phyloP scores from a whole-genome alignment of 805 yeast genomes.

The Starmerella stigmatis region DNA sequence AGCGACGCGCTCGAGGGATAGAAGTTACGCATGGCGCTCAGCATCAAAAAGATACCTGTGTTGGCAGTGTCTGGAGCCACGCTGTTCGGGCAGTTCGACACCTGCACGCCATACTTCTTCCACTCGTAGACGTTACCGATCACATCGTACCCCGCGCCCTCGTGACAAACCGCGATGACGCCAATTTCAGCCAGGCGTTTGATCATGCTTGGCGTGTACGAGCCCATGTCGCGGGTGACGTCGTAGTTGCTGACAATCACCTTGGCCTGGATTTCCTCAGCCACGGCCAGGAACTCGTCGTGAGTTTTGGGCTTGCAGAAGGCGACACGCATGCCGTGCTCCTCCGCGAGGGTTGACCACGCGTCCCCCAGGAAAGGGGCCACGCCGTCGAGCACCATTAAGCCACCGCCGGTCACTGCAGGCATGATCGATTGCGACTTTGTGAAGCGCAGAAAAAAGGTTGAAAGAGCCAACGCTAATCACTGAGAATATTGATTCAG shows the following conservation, averaged over 20 bases:
- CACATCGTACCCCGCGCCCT: conserved; percentile 51
- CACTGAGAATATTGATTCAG: too few relatives aligned
- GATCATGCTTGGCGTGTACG: conserved; percentile 19
- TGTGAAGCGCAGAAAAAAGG: too few relatives aligned
- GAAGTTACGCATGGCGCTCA: conserved; percentile 43
- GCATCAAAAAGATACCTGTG: conserved; percentile 39
- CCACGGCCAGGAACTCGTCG: conserved; percentile 16
- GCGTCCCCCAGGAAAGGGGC: conserved; percentile 9
- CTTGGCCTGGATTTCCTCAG: conserved; percentile 10
- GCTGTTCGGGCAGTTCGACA: conserved; percentile 43
- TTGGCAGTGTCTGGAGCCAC: conserved; percentile 49
- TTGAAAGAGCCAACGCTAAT: too few relatives aligned
- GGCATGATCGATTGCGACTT: background rate
- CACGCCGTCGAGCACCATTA: conserved; percentile 9
- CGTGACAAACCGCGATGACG: conserved; percentile 36
- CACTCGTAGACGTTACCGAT: conserved; percentile 37
- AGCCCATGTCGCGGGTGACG: conserved; percentile 18
- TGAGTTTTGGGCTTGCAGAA: conserved; percentile 7
- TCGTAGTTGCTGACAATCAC: conserved; percentile 20
- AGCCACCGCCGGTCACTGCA: background rate
- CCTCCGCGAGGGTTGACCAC: conserved; percentile 13
- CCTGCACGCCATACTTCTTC: conserved; percentile 36
- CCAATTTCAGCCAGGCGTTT: conserved; percentile 12
- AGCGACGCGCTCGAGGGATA: conserved; percentile 35
- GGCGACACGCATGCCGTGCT: conserved; percentile 11